Evolutionary conservation across 305 asterid genomes (phyloP).

Genomic region (Solanum hybrid): DNA sequence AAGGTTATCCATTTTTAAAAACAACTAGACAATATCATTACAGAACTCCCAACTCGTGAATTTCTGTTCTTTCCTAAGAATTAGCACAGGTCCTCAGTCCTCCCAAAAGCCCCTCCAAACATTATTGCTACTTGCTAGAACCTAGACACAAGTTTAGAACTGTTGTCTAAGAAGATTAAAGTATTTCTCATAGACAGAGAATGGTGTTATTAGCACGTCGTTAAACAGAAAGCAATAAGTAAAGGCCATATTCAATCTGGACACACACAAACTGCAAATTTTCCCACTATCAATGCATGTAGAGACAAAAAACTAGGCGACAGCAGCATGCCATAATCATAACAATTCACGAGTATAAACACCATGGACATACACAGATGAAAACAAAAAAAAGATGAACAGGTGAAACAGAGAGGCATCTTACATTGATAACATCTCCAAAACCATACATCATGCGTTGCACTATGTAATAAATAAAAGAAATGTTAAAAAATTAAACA

Average conservation of each 20-base stretch:
- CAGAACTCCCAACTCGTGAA: neutral
- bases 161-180: neutral
- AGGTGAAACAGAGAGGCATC: slow-evolving; percentile 11
- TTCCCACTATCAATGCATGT: neutral
- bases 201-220: neutral
- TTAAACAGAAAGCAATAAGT: neutral
- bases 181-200: neutral
- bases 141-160: neutral
- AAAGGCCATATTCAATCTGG: neutral
- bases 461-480: slow-evolving; percentile 25
- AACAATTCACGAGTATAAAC: neutral
- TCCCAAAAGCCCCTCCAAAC: neutral
- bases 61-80: neutral
- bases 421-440: slow-evolving; percentile 70
- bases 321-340: neutral
- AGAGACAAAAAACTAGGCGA: neutral
- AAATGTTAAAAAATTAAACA: neutral
- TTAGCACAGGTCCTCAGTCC: neutral
- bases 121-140: neutral
- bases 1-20: neutral
- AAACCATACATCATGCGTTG: slow-evolving; percentile 95
- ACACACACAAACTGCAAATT: neutral
- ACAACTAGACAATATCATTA: neutral
- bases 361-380: neutral
- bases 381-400: neutral